phyloP scores from a whole-genome alignment of 345 rosid genomes.

The Salix udensis region DNA sequence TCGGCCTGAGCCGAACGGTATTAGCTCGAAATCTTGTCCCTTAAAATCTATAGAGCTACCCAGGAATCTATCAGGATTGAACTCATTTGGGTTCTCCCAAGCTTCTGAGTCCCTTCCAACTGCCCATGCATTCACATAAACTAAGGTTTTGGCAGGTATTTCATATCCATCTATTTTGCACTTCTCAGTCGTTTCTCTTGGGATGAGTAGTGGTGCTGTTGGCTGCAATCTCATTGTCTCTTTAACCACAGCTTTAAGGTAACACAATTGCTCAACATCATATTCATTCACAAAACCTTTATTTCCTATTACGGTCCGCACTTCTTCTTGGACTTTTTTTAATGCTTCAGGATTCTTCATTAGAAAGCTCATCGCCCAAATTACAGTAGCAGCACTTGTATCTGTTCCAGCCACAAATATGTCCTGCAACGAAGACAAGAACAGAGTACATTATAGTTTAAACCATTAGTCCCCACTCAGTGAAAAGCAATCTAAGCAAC shows the following conservation, averaged over 20 bases:
- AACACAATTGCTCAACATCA: not conserved
- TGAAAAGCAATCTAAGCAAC: slow-evolving; percentile 23
- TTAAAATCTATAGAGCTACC: not conserved
- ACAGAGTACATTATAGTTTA: not conserved
- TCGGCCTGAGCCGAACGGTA: not conserved
- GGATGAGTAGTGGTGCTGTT: slow-evolving; percentile 6
- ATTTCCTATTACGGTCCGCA: not conserved
- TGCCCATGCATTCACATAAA: not conserved
- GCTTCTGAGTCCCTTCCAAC: not conserved
- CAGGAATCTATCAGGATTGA: slow-evolving; percentile 1
- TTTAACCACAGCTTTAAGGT: not conserved
- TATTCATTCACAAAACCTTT: slow-evolving; percentile 8
- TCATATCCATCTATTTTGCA: slow-evolving; percentile 12
- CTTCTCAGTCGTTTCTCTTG: slow-evolving; percentile 23
- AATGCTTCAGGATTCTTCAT: not conserved
- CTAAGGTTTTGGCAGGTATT: not conserved
- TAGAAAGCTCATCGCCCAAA: slow-evolving; percentile 38
- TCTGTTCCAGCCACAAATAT: slow-evolving; percentile 45
- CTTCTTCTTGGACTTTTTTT: not conserved
- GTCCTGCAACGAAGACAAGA: slow-evolving; percentile 14
- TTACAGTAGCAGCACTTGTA: slow-evolving; percentile 32
- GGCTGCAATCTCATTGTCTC: slow-evolving; percentile 2
- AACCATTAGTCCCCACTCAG: too few species aligned
- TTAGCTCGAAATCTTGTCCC: slow-evolving; percentile 1
- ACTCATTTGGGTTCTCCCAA: not conserved